These are phyloP conservation scores for Pythium plurisporium DNA, from an alignment of 352 stramenopile genomes.

Conservation along the genomic window DNA sequence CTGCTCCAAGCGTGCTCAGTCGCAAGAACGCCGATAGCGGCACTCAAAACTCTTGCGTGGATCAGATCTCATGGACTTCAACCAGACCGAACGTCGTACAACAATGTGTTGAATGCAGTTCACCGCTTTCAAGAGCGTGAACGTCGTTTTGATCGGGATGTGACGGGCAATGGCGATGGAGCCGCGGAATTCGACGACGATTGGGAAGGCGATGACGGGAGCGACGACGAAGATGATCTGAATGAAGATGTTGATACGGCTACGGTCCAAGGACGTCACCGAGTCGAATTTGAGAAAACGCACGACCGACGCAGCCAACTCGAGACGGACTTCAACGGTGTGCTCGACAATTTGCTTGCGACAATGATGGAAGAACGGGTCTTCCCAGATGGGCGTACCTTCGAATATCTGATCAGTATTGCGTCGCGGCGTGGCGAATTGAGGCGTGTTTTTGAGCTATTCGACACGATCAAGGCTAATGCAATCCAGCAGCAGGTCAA, in stretches of 20 bases:
- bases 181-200: background rate
- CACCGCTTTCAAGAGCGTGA: background rate
- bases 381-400: slow-evolving; percentile 2
- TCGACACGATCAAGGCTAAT: slow-evolving; percentile 4
- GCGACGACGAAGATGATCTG: slow-evolving; percentile 18
- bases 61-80: slow-evolving; percentile 28
- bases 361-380: slow-evolving; percentile 2
- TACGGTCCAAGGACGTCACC: background rate
- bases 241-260: background rate
- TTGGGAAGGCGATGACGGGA: slow-evolving; percentile 13
- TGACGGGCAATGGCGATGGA: too few relatives aligned
- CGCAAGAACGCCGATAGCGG: slow-evolving; percentile 28
- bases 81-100: slow-evolving; percentile 50
- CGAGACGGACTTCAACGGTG: slow-evolving; percentile 5
- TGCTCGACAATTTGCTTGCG: slow-evolving; percentile 14
- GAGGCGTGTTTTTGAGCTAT: slow-evolving; percentile 5
- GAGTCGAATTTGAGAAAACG: too few relatives aligned
- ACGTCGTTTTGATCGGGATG: background rate
- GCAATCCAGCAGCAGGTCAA: background rate
- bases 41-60: slow-evolving; percentile 37
- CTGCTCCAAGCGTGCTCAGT: slow-evolving; percentile 54
- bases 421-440: slow-evolving; percentile 7
- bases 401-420: slow-evolving; percentile 4
- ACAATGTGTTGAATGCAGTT: slow-evolving; percentile 53
- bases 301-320: background rate